These are phyloP conservation scores for Hericium alpestre DNA, from an alignment of 768 basidiomycete genomes.

Conservation along the genomic window DNA sequence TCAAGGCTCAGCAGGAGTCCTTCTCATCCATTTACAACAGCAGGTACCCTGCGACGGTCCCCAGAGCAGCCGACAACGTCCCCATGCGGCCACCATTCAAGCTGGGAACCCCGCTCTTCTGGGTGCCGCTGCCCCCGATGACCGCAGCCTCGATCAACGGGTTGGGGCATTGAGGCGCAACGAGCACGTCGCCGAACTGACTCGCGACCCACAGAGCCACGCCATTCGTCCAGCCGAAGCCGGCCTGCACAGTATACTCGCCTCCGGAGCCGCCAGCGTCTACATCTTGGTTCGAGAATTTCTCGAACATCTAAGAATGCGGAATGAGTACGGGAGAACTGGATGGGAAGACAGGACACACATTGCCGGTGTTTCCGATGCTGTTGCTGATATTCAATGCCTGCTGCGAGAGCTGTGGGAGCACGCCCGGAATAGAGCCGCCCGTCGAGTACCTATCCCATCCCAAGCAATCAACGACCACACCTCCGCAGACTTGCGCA, in stretches of 20 bases:
- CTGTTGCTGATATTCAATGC: conserved; percentile 65
- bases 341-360: conserved; percentile 26
- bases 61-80: no score
- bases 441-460: conserved; percentile 69
- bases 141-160: conserved; percentile 1
- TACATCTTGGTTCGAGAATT: conserved; percentile 71
- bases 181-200: conserved; percentile 50
- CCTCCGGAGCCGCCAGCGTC: conserved; percentile 74
- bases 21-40: no score
- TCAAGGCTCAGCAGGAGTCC: no score
- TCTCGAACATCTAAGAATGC: conserved; percentile 69
- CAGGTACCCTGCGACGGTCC: no score
- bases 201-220: conserved; percentile 67
- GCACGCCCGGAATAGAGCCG: conserved; percentile 61
- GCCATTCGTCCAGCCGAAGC: conserved; percentile 88
- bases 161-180: conserved; percentile 53
- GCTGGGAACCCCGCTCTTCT: no score
- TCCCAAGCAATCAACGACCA: neutral
- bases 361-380: conserved; percentile 60
- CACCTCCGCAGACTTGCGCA: neutral
- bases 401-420: conserved; percentile 58
- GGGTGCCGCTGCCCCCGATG: no score
- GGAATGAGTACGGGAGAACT: neutral
- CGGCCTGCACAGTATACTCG: conserved; percentile 77
- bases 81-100: no score